These are phyloP conservation scores for Phytopythium aichiense DNA, from an alignment of 352 stramenopile genomes.

Conservation along the genomic window DNA sequence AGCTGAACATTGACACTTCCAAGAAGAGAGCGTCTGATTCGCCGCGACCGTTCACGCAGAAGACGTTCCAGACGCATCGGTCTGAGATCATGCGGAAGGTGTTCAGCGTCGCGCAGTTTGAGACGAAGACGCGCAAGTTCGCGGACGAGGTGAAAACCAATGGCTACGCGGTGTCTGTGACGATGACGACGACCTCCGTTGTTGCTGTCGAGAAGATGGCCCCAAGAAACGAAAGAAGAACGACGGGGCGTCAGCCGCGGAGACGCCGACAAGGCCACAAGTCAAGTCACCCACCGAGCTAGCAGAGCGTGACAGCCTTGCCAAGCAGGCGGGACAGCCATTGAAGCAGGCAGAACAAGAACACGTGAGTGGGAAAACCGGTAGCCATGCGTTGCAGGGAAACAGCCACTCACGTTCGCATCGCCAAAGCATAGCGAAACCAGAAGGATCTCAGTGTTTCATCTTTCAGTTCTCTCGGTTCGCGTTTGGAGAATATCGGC, in stretches of 20 bases:
- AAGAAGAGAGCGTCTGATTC: conserved; percentile 3
- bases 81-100: no score
- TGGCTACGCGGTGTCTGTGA: conserved; percentile 8
- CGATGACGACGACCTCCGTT: conserved; percentile 3
- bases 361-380: no score
- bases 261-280: background rate
- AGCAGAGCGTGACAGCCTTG: no score
- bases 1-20: conserved; percentile 1
- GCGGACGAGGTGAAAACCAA: conserved; percentile 10
- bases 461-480: no score
- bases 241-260: background rate
- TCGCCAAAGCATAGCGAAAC: no score
- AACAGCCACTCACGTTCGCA: no score
- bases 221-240: conserved; percentile 4
- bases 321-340: no score
- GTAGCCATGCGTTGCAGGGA: no score
- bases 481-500: no score
- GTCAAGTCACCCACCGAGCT: conserved; percentile 6
- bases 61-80: no score
- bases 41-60: background rate
- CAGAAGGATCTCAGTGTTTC: no score
- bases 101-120: conserved; percentile 9
- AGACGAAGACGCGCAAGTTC: conserved; percentile 10
- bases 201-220: background rate
- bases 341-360: no score